phyloP scores from a whole-genome alignment of 257 asterid species.

The Fraxinus anomala region DNA sequence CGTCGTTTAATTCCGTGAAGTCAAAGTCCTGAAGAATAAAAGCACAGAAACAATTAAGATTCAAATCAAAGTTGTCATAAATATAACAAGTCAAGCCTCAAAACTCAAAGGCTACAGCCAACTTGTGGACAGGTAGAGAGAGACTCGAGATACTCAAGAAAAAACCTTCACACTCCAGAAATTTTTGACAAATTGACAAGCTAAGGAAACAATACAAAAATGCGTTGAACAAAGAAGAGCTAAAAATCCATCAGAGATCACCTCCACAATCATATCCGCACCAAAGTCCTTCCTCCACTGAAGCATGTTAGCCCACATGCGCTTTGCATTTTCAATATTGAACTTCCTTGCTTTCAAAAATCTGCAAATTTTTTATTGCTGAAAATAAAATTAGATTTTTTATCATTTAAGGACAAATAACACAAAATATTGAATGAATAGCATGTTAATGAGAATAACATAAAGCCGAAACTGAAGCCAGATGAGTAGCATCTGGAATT shows the following conservation, averaged over 20 bases:
- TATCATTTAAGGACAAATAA: not conserved
- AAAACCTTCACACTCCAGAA: not conserved
- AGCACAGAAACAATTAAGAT: slow-evolving; percentile 4
- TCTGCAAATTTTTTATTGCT: slow-evolving; percentile 40
- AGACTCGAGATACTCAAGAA: not conserved
- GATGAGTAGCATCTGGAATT: not conserved
- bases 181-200: not conserved
- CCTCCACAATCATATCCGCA: slow-evolving; percentile 69
- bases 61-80: no score
- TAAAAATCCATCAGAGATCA: slow-evolving; percentile 23
- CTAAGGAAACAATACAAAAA: not conserved
- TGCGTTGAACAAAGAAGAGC: not conserved
- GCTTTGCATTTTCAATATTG: slow-evolving; percentile 53
- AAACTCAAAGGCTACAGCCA: not conserved
- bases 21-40: slow-evolving; percentile 42
- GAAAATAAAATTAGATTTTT: not conserved
- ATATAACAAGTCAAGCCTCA: not conserved
- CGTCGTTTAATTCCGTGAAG: slow-evolving; percentile 50
- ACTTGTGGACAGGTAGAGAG: not conserved
- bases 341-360: slow-evolving; percentile 79
- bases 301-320: slow-evolving; percentile 83
- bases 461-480: not conserved
- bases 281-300: slow-evolving; percentile 73
- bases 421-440: no score
- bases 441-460: not conserved